Evolutionary conservation across 306 rosid species (phyloP), one percentile per base, ranked within the genome.

Genomic region (Clitoria ternatea): DNA sequence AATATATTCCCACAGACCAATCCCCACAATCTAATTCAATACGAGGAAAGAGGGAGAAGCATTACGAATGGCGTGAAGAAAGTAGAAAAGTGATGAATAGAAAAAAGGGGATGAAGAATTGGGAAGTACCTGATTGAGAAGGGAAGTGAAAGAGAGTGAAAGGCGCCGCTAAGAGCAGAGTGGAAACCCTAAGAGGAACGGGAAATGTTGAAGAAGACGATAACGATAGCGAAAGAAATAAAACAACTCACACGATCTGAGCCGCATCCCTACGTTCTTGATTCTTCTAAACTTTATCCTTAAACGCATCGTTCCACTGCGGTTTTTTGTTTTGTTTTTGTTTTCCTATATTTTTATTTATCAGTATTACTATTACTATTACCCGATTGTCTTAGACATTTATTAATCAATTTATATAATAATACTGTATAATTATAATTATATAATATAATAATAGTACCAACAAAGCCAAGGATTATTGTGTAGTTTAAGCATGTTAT

Each of bases 211-310:
- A 50, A 33, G 42, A 27, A 45, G 65, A 62, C 56, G 66, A 63
- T 32, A 53, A 71, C 54, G 63, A 78, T 35, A 50, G 30, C 24
- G 27, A 27, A 5, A 52, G 18, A 17, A 54, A 50, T 24, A 49
- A 49, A 63, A 52, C 66, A 40, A 37, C 35, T 47, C 62, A 49
- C 70, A 56, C 74, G 13, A 76, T 77, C 19, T 49, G 43, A 70
- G 75, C 77, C 76, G 76, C 76, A 26, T 55, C 72, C 54, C 64
- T 15, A 35, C 56, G 68, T 56, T 78, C 82, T 3, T 56, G 78
- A 72, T 78, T 66, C 74, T 72, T 78, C 74, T 37, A 24, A 56
- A 9, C 13, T 72, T 35, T 64, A 66, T 65, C 55, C 33, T 23
- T 8, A 72, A 78, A 72, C 75, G 82, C 78, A 30, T 7, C 79